A percentile compares a stretch with the other conserved stretches of the same genome.
These are phyloP conservation scores for Arabidopsis arenosa DNA, from an alignment of 345 rosid species.

Conservation along the genomic window DNA sequence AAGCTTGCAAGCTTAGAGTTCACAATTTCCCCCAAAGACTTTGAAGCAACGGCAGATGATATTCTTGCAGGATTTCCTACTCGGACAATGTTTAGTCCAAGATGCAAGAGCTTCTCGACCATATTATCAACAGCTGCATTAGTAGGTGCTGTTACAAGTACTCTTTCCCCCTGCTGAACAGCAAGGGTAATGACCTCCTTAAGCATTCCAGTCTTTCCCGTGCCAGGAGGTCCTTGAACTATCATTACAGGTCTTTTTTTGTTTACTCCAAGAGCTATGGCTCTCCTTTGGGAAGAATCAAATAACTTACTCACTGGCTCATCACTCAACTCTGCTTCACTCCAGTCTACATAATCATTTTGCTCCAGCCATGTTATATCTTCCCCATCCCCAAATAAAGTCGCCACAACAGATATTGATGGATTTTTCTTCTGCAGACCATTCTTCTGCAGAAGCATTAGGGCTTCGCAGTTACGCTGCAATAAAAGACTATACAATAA, in stretches of 20 bases:
- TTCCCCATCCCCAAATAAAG: slow-evolving; percentile 86
- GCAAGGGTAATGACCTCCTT: slow-evolving; percentile 74
- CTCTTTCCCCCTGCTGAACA: slow-evolving; percentile 91
- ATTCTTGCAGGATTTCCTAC: slow-evolving; percentile 97
- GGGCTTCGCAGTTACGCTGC: slow-evolving; percentile 97
- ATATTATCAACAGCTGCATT: slow-evolving; percentile 97
- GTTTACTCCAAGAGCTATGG: slow-evolving; percentile 79
- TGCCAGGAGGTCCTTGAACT: slow-evolving; percentile 97
- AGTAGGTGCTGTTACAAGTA: slow-evolving; percentile 92
- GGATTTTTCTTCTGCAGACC: slow-evolving; percentile 88
- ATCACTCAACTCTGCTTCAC: slow-evolving; percentile 61
- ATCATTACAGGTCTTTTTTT: slow-evolving; percentile 75
- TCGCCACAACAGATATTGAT: slow-evolving; percentile 75
- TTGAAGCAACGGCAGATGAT: slow-evolving; percentile 83
- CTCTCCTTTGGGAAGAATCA: slow-evolving; percentile 76
- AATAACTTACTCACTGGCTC: slow-evolving; percentile 52
- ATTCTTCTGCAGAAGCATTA: slow-evolving; percentile 91
- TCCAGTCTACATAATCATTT: slow-evolving; percentile 62
- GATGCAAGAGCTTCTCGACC: slow-evolving; percentile 85
- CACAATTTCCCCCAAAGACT: slow-evolving; percentile 85
- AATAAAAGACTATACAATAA: slow-evolving; percentile 37
- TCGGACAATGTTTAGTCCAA: slow-evolving; percentile 77
- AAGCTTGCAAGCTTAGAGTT: slow-evolving; percentile 72
- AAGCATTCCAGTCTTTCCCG: slow-evolving; percentile 93
- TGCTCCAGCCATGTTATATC: slow-evolving; percentile 73